phyloP scores from a whole-genome alignment of 2,329 filamentous ascomycete species.

The Pleomassaria siparia region DNA sequence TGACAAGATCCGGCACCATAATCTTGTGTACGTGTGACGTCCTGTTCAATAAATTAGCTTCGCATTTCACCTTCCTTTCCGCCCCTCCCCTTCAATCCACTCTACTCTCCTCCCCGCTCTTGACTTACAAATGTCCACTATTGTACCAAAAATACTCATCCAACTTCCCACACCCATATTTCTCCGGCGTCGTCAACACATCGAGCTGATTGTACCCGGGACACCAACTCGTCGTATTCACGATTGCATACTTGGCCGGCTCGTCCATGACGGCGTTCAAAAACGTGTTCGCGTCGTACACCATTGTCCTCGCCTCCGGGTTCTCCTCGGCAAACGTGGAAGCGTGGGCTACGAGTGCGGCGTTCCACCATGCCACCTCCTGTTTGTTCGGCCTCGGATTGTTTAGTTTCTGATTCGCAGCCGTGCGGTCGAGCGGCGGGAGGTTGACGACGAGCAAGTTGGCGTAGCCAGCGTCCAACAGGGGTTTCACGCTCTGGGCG shows the following conservation, averaged over 20 bases:
- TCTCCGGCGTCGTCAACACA: conserved; percentile 45
- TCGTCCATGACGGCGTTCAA: conserved; percentile 48
- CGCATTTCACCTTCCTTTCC: neutral
- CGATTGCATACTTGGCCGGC: conserved; percentile 46
- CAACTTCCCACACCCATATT: conserved; percentile 50
- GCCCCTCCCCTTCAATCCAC: neutral
- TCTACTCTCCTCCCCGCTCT: conserved; percentile 13
- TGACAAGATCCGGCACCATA: neutral
- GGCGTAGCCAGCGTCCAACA: conserved; percentile 49
- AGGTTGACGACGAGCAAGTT: conserved; percentile 55
- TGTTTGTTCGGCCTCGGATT: conserved; percentile 49
- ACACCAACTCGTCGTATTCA: conserved; percentile 51
- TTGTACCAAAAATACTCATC: conserved; percentile 54
- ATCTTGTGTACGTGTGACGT: neutral
- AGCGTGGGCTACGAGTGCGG: conserved; percentile 40
- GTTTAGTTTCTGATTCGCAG: conserved; percentile 36
- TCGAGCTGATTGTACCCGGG: conserved; percentile 50
- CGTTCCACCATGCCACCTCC: conserved; percentile 51
- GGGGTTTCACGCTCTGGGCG: conserved; percentile 37
- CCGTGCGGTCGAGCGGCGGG: conserved; percentile 53
- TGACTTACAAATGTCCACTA: conserved; percentile 45
- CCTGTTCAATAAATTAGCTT: neutral
- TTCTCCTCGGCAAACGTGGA: conserved; percentile 36
- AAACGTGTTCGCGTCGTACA: conserved; percentile 50
- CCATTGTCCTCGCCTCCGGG: conserved; percentile 39